Evolutionary conservation across 148 eudicot species (phyloP), one percentile per base, ranked within the genome.

Genomic region (Tetragonia tetragonoides): DNA sequence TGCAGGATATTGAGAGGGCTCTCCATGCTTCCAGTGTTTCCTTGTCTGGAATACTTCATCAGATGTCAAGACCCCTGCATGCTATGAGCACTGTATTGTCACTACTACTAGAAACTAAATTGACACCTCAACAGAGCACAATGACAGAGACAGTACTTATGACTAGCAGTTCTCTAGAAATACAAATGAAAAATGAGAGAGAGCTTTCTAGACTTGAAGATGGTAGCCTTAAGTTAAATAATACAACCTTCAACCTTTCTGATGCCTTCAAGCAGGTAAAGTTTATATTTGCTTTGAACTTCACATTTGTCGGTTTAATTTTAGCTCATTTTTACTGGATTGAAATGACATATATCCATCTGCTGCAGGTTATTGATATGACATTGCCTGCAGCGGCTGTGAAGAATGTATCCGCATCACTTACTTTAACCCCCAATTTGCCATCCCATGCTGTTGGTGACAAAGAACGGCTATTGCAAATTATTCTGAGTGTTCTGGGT

Each of bases 391-490:
- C 87, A 73, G 91, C 94, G 51, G 72, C 74, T 37, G 85, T 91
- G 60, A 93, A 90, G 82, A 90, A 82, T 75, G 60, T 93, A 59
- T 85, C 87, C 47, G 41, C 87, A 69, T 84, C 81, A 34, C 79
- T 93, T 57, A 73, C 68, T 65, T 57, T 88, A 79, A 78, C 89
- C 72, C 84, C 87, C 7, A 87, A 89, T 77, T 73, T 91, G 74
- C 93, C 95, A 41, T 86, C 20, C 63, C 70, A 71, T 80, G 96
- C 87, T 76, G 62, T 84, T 70, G 96, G 96, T 54, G 96, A 91
- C 81, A 90, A 84, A 78, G 87, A 87, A 78, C 82, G 92, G 77
- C 86, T 93, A 2, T 81, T 86, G 87, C 98, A 86, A 75, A 78
- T 86, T n/a, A 78, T 91, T 78, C 74, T 88, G 68, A 88, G 81